phyloP scores from a whole-genome alignment of 257 asterid genomes.

The Nicotiana benthamiana region DNA sequence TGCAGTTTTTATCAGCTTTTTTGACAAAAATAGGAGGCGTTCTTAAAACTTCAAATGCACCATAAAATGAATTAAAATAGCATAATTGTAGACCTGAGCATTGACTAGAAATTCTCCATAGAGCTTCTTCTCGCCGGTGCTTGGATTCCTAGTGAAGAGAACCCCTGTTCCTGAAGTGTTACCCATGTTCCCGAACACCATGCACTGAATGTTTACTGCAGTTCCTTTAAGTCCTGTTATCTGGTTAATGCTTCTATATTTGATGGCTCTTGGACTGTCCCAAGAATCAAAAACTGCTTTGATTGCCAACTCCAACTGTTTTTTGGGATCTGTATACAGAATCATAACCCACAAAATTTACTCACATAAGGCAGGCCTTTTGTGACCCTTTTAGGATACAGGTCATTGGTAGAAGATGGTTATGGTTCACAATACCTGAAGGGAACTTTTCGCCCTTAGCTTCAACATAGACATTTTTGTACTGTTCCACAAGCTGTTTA shows the following conservation, averaged over 20 bases:
- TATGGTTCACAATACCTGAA: slow-evolving; percentile 39
- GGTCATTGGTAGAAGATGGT: neutral
- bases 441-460: slow-evolving; percentile 82
- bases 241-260: slow-evolving; percentile 75
- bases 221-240: slow-evolving; percentile 90
- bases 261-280: slow-evolving; percentile 91
- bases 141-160: slow-evolving; percentile 87
- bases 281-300: slow-evolving; percentile 91
- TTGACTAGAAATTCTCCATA: slow-evolving; percentile 89
- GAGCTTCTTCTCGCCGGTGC: slow-evolving; percentile 91
- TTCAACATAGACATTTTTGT: slow-evolving; percentile 68
- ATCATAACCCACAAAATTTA: neutral
- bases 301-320: slow-evolving; percentile 78
- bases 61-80: neutral
- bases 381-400: neutral
- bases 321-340: slow-evolving; percentile 52
- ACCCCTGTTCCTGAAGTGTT: slow-evolving; percentile 96
- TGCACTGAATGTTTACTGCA: slow-evolving; percentile 89
- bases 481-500: slow-evolving; percentile 73
- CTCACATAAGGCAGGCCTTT: neutral
- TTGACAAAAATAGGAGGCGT: neutral
- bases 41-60: neutral
- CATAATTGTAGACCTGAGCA: slow-evolving; percentile 59
- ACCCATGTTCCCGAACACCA: slow-evolving; percentile 99
- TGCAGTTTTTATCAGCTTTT: slow-evolving; percentile 4